Percentiles rank a stretch among this genome's conserved stretches.
These are phyloP conservation scores for Cubamyces lactineus DNA, from an alignment of 768 basidiomycete species.

Conservation along the genomic window DNA sequence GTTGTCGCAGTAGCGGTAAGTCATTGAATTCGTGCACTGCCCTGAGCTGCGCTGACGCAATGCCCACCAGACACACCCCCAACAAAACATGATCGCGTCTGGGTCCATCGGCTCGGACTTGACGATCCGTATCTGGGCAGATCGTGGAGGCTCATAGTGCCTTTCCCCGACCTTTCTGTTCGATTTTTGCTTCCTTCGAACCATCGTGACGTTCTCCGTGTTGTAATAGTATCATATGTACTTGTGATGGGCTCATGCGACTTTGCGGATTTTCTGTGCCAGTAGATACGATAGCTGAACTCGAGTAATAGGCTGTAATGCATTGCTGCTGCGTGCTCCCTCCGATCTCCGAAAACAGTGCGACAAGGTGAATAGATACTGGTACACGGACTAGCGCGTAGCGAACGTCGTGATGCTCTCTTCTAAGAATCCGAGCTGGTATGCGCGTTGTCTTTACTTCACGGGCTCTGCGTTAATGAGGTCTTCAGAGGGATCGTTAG, in stretches of 20 bases:
- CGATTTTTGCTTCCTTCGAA: background rate
- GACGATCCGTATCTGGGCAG: constrained; percentile 82
- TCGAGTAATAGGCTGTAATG: background rate
- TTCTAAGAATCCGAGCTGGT: background rate
- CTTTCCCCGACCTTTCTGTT: background rate
- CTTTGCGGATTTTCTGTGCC: background rate
- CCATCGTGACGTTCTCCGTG: background rate
- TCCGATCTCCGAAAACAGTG: constrained; percentile 23
- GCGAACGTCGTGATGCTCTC: constrained; percentile 9
- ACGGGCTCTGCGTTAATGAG: constrained; percentile 64
- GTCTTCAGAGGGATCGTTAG: constrained; percentile 40
- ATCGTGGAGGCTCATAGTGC: constrained; percentile 36
- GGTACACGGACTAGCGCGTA: constrained; percentile 18
- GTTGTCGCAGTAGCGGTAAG: constrained; percentile 80
- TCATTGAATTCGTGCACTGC: constrained; percentile 10
- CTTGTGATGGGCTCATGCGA: background rate
- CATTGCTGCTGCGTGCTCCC: constrained; percentile 14
- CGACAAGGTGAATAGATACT: constrained; percentile 22
- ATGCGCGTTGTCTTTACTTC: constrained; percentile 29
- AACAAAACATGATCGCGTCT: constrained; percentile 84
- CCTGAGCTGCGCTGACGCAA: constrained; percentile 8
- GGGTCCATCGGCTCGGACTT: constrained; percentile 86
- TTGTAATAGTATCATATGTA: constrained; percentile 18
- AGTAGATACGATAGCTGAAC: constrained; percentile 1
- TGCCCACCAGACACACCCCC: constrained; percentile 72